These are phyloP conservation scores for Saturnispora galanensis DNA, from an alignment of 805 yeast genomes.

Conservation along the genomic window DNA sequence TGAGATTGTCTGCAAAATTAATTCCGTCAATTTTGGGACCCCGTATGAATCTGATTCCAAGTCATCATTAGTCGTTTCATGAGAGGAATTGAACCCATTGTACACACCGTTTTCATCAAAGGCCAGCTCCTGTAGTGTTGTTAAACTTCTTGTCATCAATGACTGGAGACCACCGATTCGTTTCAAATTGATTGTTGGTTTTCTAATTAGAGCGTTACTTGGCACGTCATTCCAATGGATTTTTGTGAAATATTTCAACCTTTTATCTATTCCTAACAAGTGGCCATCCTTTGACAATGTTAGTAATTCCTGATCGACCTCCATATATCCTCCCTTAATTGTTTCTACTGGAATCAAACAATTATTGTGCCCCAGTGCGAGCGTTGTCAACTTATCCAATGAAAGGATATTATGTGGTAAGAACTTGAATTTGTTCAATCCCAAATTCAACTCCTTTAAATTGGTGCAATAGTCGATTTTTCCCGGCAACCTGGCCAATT, in stretches of 20 bases:
- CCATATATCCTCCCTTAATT: slow-evolving; percentile 10
- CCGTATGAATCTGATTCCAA: slow-evolving; percentile 4
- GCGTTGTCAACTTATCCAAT: slow-evolving; percentile 31
- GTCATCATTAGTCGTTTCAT: too few relatives aligned
- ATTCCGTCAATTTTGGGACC: slow-evolving; percentile 38
- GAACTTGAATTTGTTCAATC: slow-evolving; percentile 39
- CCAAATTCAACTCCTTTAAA: slow-evolving; percentile 42
- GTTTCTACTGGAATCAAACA: slow-evolving; percentile 24
- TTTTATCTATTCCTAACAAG: slow-evolving; percentile 9
- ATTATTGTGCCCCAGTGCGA: slow-evolving; percentile 47
- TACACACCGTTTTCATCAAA: slow-evolving; percentile 10
- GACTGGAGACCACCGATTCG: too few relatives aligned
- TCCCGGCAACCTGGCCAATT: slow-evolving; percentile 37
- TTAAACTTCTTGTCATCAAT: slow-evolving; percentile 21
- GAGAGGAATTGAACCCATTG: background rate
- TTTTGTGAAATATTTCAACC: slow-evolving; percentile 19
- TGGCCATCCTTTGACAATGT: background rate
- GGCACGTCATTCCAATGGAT: slow-evolving; percentile 20
- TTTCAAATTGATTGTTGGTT: too few relatives aligned
- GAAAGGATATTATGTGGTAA: slow-evolving; percentile 46
- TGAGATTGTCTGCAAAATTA: slow-evolving; percentile 40
- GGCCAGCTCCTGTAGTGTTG: slow-evolving; percentile 25
- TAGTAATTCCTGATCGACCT: slow-evolving; percentile 22
- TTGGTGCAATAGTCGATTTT: slow-evolving; percentile 32
- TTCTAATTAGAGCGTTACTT: too few relatives aligned